phyloP scores from a whole-genome alignment of 768 basidiomycete genomes.

The Psilocybe subaeruginosa region DNA sequence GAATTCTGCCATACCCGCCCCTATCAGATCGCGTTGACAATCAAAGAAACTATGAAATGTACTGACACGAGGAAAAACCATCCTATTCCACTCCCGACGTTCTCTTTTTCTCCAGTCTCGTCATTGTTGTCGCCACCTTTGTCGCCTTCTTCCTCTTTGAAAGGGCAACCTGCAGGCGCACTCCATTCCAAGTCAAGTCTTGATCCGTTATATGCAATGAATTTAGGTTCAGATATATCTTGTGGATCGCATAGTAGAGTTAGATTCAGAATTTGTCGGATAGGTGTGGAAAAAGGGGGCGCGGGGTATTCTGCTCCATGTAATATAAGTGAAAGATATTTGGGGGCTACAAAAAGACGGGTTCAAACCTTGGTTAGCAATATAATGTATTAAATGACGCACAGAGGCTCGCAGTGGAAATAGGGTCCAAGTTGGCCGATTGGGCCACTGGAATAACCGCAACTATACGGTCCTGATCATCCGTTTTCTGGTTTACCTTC shows the following conservation, averaged over 20 bases:
- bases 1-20: slow-evolving; percentile 40
- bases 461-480: slow-evolving; percentile 59
- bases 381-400: slow-evolving; percentile 16
- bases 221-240: slow-evolving; percentile 46
- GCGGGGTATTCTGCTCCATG: slow-evolving; percentile 66
- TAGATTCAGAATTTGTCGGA: slow-evolving; percentile 61
- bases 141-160: slow-evolving; percentile 28
- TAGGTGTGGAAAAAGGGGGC: slow-evolving; percentile 29
- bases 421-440: slow-evolving; percentile 34
- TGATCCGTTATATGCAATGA: slow-evolving; percentile 64
- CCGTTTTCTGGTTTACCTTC: slow-evolving; percentile 61
- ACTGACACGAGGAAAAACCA: slow-evolving; percentile 88
- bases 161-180: slow-evolving; percentile 59
- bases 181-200: slow-evolving; percentile 64
- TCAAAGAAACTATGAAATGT: neutral
- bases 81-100: slow-evolving; percentile 75
- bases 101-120: slow-evolving; percentile 34
- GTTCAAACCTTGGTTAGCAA: neutral
- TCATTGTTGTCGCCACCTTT: slow-evolving; percentile 31
- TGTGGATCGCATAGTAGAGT: slow-evolving; percentile 59
- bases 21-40: neutral
- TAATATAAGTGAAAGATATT: slow-evolving; percentile 58
- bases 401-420: slow-evolving; percentile 40
- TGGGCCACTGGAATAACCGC: slow-evolving; percentile 78
- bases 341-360: slow-evolving; percentile 39